A percentile compares a stretch with the other conserved stretches of the same genome.
Conservation (phyloP, 2,329 filamentous ascomycete genomes). For the Aspergillus sp. region DNA sequence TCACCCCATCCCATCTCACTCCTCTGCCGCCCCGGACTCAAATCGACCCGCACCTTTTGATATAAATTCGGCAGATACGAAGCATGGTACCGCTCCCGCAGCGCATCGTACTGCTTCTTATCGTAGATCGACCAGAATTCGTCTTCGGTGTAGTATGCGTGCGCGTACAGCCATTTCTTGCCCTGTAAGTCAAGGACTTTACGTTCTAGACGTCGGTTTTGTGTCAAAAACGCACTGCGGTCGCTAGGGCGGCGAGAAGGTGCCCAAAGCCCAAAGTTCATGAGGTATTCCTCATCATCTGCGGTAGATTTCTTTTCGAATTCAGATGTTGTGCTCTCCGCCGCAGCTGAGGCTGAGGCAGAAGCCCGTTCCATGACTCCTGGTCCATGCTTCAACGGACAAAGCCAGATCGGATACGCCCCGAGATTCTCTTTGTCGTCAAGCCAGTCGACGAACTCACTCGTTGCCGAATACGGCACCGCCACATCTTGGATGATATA, state of each 20-base stretch:
- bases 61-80: slow-evolving; percentile 13
- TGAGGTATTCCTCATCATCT: slow-evolving; percentile 20
- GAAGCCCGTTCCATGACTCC: background rate
- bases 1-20: slow-evolving; percentile 7
- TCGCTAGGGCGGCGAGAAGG: slow-evolving; percentile 50
- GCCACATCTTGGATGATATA: slow-evolving; percentile 55
- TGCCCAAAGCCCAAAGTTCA: slow-evolving; percentile 68
- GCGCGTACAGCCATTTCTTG: slow-evolving; percentile 81
- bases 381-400: slow-evolving; percentile 35
- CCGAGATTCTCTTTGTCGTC: slow-evolving; percentile 36
- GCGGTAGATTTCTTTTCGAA: background rate
- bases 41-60: slow-evolving; percentile 15
- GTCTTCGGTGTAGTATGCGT: slow-evolving; percentile 67
- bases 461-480: slow-evolving; percentile 43
- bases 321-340: background rate
- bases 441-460: slow-evolving; percentile 41
- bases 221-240: slow-evolving; percentile 50
- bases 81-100: slow-evolving; percentile 34
- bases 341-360: background rate
- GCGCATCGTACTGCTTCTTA: slow-evolving; percentile 26
- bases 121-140: slow-evolving; percentile 41
- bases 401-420: slow-evolving; percentile 53
- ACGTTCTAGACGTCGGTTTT: slow-evolving; percentile 63
- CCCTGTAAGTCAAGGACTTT: slow-evolving; percentile 63
- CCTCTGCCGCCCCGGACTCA: background rate